phyloP scores from a whole-genome alignment of 2,329 filamentous ascomycete species.

The Pseudogymnoascus destructans region DNA sequence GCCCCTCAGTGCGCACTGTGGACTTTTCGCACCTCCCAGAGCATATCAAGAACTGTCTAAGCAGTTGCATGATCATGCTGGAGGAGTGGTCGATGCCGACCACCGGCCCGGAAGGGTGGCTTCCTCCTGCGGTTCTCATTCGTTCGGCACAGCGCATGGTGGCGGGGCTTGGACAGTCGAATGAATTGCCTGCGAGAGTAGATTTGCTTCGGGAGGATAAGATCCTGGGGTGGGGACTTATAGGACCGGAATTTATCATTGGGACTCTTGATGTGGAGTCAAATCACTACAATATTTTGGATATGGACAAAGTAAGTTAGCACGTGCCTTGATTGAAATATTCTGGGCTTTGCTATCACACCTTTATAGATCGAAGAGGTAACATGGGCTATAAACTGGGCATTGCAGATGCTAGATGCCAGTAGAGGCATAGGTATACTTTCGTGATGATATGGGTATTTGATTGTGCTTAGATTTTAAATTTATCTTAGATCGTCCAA shows the following conservation, averaged over 20 bases:
- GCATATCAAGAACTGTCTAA: not conserved
- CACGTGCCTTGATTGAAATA: not conserved
- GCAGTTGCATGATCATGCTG: not conserved
- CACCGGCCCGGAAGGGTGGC: not conserved
- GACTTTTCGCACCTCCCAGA: not conserved
- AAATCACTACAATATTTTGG: constrained; percentile 1
- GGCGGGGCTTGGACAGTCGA: not conserved
- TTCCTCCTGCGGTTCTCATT: not conserved
- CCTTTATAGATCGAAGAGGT: not conserved
- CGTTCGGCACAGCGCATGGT: not conserved
- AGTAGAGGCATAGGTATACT: not conserved
- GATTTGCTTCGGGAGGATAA: not conserved
- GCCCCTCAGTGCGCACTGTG: not conserved
- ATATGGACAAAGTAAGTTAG: not conserved
- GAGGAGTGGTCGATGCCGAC: not conserved
- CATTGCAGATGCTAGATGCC: not conserved
- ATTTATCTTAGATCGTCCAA: not conserved
- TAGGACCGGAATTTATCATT: constrained; percentile 1
- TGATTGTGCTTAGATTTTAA: not conserved
- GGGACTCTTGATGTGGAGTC: not conserved
- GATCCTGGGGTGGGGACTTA: not conserved
- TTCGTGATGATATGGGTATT: not conserved
- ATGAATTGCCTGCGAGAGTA: not conserved
- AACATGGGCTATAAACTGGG: not conserved
- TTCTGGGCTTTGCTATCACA: not conserved